Percentiles rank a stretch among this genome's conserved stretches.
Evolutionary conservation across 257 asterid species (phyloP).

Genomic region (Nicotiana paniculata): DNA sequence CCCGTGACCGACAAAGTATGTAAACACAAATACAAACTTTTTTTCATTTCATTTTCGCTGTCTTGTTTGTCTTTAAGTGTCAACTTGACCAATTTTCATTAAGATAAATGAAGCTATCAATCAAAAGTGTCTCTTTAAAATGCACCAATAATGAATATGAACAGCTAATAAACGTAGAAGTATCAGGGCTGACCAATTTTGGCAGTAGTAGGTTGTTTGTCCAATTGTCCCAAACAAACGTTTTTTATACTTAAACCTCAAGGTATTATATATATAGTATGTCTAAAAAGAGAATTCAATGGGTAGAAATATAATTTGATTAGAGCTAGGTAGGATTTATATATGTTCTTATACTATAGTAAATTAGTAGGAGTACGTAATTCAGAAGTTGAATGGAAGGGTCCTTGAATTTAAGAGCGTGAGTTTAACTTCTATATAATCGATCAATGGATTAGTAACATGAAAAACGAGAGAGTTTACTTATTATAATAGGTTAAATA

Average conservation of each 20-base stretch:
- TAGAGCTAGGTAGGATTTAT: no score
- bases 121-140: background rate
- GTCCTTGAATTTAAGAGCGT: no score
- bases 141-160: background rate
- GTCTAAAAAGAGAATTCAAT: no score
- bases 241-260: background rate
- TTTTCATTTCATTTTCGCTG: background rate
- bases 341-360: no score
- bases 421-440: no score
- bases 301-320: no score
- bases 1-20: background rate
- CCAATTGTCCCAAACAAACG: background rate
- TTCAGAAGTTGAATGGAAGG: no score
- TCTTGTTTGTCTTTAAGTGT: background rate
- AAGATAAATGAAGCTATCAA: background rate
- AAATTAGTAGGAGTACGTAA: no score
- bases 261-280: no score
- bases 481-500: background rate
- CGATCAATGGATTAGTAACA: background rate
- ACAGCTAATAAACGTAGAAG: background rate
- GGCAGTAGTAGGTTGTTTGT: background rate
- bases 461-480: no score
- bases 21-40: background rate
- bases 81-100: background rate
- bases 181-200: background rate